Conservation (phyloP, 257 asterid species). For the Asclepias syriaca region DNA sequence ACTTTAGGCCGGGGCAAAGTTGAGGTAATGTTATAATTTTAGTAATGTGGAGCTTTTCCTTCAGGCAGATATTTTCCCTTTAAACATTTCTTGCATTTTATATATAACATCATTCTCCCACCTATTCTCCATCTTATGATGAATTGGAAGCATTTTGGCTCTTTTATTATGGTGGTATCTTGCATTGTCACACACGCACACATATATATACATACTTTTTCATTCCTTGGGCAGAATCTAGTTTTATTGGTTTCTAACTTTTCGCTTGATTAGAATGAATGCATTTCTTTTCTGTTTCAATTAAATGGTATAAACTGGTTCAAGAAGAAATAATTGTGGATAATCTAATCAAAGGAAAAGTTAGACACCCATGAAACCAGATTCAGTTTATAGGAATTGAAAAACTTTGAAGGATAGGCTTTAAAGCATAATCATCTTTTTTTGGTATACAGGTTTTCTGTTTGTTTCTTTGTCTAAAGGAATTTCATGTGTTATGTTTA, state of each 20-base stretch:
- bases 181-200: neutral
- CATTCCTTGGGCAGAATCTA: neutral
- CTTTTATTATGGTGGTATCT: neutral
- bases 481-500: neutral
- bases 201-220: neutral
- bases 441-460: neutral
- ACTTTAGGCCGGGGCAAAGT: constrained; percentile 62
- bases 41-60: constrained; percentile 8
- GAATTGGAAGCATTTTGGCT: neutral
- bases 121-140: neutral
- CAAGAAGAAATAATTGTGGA: too few relatives aligned
- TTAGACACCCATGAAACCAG: too few relatives aligned
- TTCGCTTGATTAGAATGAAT: neutral
- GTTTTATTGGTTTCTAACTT: neutral
- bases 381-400: too few relatives aligned
- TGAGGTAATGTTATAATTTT: constrained; percentile 46
- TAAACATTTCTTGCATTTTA: neutral
- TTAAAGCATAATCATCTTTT: neutral
- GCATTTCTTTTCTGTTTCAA: neutral
- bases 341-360: too few relatives aligned
- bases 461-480: neutral
- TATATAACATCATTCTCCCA: neutral
- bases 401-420: too few relatives aligned
- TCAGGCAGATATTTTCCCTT: neutral
- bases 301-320: too few relatives aligned